phyloP scores from a whole-genome alignment of 73 alveolate species.

The Breviolum minutum region DNA sequence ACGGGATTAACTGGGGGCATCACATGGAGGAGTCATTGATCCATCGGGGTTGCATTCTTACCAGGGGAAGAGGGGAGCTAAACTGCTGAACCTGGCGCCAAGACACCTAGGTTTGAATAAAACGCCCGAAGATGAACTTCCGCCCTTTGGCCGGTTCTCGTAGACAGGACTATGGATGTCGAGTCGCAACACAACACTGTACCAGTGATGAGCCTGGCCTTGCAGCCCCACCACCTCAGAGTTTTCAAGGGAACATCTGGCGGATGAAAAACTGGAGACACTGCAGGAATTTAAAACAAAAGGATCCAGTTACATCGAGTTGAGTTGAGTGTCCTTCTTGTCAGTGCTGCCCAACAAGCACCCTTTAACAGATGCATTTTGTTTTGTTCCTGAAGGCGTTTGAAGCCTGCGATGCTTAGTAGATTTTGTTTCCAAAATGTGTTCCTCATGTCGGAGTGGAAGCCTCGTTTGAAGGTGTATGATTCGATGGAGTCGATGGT shows the following conservation, averaged over 20 bases:
- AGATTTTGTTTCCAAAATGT: not conserved
- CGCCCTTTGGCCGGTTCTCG: not conserved
- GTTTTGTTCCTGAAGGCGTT: not conserved
- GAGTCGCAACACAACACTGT: not conserved
- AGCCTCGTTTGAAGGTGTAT: too few species aligned
- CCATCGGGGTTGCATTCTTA: too few species aligned
- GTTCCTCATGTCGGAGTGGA: not conserved
- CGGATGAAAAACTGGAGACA: too few species aligned
- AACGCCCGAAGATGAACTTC: not conserved
- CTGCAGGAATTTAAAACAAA: too few species aligned
- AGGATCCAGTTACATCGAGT: too few species aligned
- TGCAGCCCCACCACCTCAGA: not conserved
- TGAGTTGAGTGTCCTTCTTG: not conserved
- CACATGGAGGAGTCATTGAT: too few species aligned
- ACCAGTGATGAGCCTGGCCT: not conserved
- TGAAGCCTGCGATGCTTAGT: not conserved
- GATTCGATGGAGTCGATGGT: too few species aligned
- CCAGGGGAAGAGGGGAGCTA: too few species aligned
- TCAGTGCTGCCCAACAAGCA: constrained; percentile 21
- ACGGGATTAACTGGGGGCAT: too few species aligned
- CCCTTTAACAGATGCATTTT: not conserved
- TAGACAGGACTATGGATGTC: not conserved
- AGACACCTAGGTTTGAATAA: not conserved
- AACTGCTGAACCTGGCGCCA: too few species aligned
- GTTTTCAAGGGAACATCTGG: too few species aligned